Evolutionary conservation across 305 asterid genomes (phyloP).

Genomic region (Rubia occidens): DNA sequence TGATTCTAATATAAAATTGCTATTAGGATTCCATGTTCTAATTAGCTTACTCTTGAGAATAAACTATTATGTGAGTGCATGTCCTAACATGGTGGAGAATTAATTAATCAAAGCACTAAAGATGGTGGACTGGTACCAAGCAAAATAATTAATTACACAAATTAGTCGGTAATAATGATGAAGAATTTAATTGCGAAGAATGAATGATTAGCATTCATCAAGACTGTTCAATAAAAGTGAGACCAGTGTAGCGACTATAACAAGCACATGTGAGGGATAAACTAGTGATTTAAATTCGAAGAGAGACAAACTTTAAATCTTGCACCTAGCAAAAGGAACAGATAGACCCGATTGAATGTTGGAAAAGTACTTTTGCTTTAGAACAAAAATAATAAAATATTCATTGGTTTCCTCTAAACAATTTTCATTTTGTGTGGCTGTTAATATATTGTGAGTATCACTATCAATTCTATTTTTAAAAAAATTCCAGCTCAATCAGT

Average conservation of each 20-base stretch:
- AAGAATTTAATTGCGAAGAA: not conserved
- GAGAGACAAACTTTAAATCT: conserved; percentile 35
- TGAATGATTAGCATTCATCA: conserved; percentile 21
- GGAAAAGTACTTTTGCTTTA: conserved; percentile 14
- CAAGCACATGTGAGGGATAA: conserved; percentile 16
- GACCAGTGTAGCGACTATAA: conserved; percentile 3
- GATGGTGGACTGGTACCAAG: not conserved
- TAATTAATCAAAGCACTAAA: not conserved
- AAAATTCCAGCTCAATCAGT: not conserved
- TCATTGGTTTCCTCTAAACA: not conserved
- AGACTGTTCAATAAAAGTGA: conserved; percentile 13
- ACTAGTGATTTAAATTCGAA: not conserved
- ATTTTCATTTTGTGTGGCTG: not conserved
- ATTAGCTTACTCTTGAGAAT: too few relatives aligned
- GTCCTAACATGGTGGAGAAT: conserved; percentile 10
- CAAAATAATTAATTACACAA: not conserved
- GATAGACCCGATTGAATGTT: conserved; percentile 17
- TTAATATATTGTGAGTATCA: not conserved
- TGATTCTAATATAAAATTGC: too few relatives aligned
- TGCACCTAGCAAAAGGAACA: conserved; percentile 22
- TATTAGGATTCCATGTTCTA: too few relatives aligned
- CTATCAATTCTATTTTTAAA: not conserved
- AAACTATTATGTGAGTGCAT: not conserved
- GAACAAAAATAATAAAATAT: not conserved
- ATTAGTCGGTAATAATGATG: not conserved